Percentiles rank a stretch among this genome's conserved stretches.
These are phyloP conservation scores for Litchi chinensis DNA, from an alignment of 345 rosid genomes.

Conservation along the genomic window DNA sequence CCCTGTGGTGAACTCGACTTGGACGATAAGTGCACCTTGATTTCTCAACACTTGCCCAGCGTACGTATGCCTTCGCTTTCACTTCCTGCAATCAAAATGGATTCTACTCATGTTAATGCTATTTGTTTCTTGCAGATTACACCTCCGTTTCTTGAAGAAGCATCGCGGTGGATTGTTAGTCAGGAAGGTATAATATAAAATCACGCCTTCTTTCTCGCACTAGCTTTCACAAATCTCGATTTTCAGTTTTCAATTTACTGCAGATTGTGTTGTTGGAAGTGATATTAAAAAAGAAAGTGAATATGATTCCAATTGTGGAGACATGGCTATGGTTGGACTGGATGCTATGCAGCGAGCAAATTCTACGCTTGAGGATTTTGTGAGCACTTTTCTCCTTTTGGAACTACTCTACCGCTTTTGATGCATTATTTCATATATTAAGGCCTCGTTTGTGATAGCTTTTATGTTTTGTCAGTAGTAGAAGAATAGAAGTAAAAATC, in stretches of 20 bases:
- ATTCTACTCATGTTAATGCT: background rate
- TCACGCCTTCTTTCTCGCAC: background rate
- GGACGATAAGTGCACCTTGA: constrained; percentile 40
- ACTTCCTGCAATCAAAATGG: background rate
- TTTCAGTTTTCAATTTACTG: background rate
- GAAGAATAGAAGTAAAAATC: no score
- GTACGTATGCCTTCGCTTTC: constrained; percentile 33
- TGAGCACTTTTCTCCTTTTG: constrained; percentile 37
- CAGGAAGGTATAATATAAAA: constrained; percentile 16
- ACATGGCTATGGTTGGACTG: constrained; percentile 58
- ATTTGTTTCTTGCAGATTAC: constrained; percentile 42
- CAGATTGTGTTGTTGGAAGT: constrained; percentile 26
- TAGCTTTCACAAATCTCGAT: background rate
- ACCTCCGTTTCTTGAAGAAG: constrained; percentile 46
- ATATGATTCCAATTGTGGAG: constrained; percentile 20
- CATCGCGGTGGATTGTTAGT: constrained; percentile 36
- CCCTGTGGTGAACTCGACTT: constrained; percentile 69
- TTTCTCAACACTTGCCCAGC: constrained; percentile 50
- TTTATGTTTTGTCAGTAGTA: no score
- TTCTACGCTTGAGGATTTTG: constrained; percentile 93
- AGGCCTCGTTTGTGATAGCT: no score
- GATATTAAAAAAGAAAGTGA: constrained; percentile 19
- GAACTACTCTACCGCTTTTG: background rate
- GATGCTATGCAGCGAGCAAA: constrained; percentile 87
- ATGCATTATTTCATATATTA: no score